Evolutionary conservation across 805 yeast genomes (phyloP), one percentile per base, ranked within the genome.

Genomic region (Candida pini): DNA sequence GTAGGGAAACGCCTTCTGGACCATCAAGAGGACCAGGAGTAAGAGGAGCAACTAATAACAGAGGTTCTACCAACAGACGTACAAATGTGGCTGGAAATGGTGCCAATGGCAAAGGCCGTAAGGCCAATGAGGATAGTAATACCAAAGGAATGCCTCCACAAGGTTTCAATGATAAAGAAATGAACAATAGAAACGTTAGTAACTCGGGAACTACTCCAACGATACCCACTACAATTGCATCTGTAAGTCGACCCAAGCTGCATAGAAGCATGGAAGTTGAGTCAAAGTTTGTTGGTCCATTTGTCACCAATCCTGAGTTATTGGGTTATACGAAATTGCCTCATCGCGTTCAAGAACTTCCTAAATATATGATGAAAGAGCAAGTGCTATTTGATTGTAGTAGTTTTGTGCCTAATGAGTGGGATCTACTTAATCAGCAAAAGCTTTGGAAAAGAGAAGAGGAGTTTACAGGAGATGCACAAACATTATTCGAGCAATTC

Each of bases 341-440:
- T 3, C 52, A 40, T n/a, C 40, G 35, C 5, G 31, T 32, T 5
- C 49, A 38, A 13, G 43, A 39, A 13, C 42, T 39, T 3, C 66
- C 64, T 12, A 49, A 55, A 22, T 64, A 56, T 33, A 34, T 56
- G 40, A 43, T 55, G 21, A 51, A 51, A 35, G 63, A 56, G 32
- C 59, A 51, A 28, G 53, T 52, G 9, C 48, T 50, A 29, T 59
- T 60, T 37, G 74, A 75, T 31, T 43, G 51, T 31, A 40, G 40
- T 13, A 47, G 54, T 2, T 58, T 53, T 40, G 25, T 34, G 3
- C 69, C 58, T 23, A 60, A 71, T 51, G 64, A 62, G 2, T 89
- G 95, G 95, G 96, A 89, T 49, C 56, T 58, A 20, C 56, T 64
- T n/a, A 89, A 87, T 53, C 96, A 89, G 51, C 57, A 60, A 21